Base-by-base conservation (phyloP, 164 flowering plant species). In the Santalum album region DNA sequence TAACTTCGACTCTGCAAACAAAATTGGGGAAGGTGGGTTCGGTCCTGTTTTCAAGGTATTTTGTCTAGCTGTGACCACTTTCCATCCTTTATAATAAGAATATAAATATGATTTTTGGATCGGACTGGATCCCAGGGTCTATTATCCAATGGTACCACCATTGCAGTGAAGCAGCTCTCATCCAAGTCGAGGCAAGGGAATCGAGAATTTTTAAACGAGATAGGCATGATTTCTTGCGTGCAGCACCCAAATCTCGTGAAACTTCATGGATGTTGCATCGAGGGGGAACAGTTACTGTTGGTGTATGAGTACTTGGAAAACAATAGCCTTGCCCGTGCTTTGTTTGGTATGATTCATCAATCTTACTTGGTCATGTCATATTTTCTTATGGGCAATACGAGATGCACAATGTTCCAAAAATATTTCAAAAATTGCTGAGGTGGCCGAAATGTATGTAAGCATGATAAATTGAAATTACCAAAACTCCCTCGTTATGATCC, bases 21-120 rank as follows among this genome's bases (percentile, higher is more conserved):
- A 82, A 63, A 70, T 82, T 25, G 88, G 88, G 21, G 83, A 82
- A 76, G 88, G 88, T 52, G 88, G 88, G 26, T 82, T 82, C 54
- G 88, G 88, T 32, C 72, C 81, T 43, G 85, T 80, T 25, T 82
- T 60, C 65, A 82, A 74, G 88, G 88, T 82, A 61, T 35, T 51
- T 17, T 4, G 9, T 29, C 5, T 5, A 5, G 11, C 35, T 32
- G 36, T 1, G 1, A 7, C 7, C 1, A 32, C 12, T 7, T 1
- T 6, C 0, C 0, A 32, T 32, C 12, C 12, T 7, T 32, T 1
- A 32, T 7, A 0, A 32, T 12, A 1, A 32, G 10, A 32, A 32
- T 32, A 32, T 6, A 6, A 32, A 1, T 1, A 32, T 32, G 36
- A 12, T 32, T 24, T 49, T 36, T 6, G 18, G 11, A 20, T 21